Evolutionary conservation across 805 yeast species (phyloP).

Genomic region (Danielia reshetovae): DNA sequence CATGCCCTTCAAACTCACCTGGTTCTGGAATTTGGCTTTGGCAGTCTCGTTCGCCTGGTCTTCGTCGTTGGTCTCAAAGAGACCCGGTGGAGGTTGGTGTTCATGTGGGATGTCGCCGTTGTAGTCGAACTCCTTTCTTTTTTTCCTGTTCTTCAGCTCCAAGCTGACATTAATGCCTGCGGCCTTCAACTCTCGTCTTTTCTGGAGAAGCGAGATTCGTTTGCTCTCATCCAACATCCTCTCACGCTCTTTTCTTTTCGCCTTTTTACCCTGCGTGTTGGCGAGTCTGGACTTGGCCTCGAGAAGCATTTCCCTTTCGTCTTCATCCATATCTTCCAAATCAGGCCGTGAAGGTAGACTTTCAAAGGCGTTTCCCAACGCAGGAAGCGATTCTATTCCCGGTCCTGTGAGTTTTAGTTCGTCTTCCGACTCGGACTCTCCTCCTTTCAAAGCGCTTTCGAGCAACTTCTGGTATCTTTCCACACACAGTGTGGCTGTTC

Average conservation of each 20-base stretch:
- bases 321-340: constrained; percentile 75
- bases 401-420: constrained; percentile 46
- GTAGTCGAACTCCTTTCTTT: constrained; percentile 67
- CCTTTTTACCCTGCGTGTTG: constrained; percentile 92
- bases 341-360: constrained; percentile 80
- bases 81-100: constrained; percentile 60
- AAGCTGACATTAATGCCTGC: constrained; percentile 64
- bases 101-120: constrained; percentile 82
- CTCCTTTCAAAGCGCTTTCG: constrained; percentile 39
- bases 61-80: constrained; percentile 68
- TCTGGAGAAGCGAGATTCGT: constrained; percentile 71
- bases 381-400: constrained; percentile 49
- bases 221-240: constrained; percentile 74
- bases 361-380: constrained; percentile 54
- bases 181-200: constrained; percentile 73
- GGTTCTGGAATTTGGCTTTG: constrained; percentile 38
- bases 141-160: constrained; percentile 49
- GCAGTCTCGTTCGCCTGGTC: constrained; percentile 34
- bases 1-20: constrained; percentile 45
- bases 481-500: constrained; percentile 84
- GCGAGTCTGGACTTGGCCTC: constrained; percentile 92
- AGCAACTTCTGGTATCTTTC: constrained; percentile 77
- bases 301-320: constrained; percentile 86
- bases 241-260: constrained; percentile 85
- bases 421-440: constrained; percentile 21